These are phyloP conservation scores for Fraxinus pennsylvanica DNA, from an alignment of 257 asterid genomes.

Conservation along the genomic window DNA sequence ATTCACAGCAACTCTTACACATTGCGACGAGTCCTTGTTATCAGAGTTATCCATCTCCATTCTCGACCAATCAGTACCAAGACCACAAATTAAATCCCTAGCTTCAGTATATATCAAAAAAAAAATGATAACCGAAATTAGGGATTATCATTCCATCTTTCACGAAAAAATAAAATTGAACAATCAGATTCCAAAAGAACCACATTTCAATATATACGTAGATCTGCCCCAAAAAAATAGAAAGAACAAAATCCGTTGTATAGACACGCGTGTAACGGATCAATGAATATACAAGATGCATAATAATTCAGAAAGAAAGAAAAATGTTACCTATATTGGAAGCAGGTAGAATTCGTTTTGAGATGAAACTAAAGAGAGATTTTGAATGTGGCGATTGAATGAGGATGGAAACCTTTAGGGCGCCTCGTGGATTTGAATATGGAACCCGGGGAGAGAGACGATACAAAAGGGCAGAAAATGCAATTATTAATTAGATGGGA, in stretches of 20 bases:
- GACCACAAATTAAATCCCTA: neutral
- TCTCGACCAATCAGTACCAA: slow-evolving; percentile 16
- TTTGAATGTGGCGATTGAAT: neutral
- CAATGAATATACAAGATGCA: neutral
- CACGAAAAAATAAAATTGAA: neutral
- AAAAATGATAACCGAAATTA: neutral
- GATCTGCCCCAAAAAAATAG: neutral
- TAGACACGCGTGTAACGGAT: neutral
- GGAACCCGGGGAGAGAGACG: neutral
- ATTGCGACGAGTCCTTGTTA: slow-evolving; percentile 56
- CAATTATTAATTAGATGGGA: slow-evolving; percentile 16
- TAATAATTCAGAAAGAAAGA: neutral
- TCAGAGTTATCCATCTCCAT: slow-evolving; percentile 61
- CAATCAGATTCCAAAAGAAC: neutral
- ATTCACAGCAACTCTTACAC: slow-evolving; percentile 88
- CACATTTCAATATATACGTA: neutral
- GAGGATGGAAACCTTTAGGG: neutral
- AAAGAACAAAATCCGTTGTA: neutral
- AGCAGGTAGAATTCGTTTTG: neutral
- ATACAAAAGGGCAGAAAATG: neutral
- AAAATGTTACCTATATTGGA: neutral
- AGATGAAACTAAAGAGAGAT: neutral
- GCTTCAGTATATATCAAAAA: neutral
- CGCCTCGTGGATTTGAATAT: neutral
- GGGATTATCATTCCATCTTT: neutral